Evolutionary conservation across 345 rosid species (phyloP), one percentile per base, ranked within the genome.

Genomic region (Populus nigra): DNA sequence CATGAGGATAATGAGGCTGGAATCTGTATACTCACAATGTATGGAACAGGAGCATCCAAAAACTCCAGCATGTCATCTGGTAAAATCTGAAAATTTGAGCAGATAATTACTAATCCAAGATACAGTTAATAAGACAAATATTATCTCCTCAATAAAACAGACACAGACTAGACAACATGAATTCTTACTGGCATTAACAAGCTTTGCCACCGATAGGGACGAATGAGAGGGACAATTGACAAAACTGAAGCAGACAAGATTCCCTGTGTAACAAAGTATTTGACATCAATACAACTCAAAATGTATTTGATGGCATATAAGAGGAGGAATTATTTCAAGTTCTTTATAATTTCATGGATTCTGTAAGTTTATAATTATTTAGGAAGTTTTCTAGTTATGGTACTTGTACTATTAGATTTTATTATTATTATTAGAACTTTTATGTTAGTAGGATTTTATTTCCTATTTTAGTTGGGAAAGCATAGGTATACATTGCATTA

Each of bases 151-250:
- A 57, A 68, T 22, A 74, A 73, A 68, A 70, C 43, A 9, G 3
- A 57, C 38, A 76, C 43, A 9, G 3, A 57, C 38, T 73, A 33
- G 69, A 45, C 31, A 36, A 55, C 35, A 65, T 16, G 66, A 73
- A 76, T 75, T 13, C 66, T 74, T 85, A 95, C 99, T 77, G 98
- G 99, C 98, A 95, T 93, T 78, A 95, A 83, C 74, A 93, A 88
- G 90, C 98, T 93, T 85, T 95, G 99, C 98, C 98, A 93, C 74
- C 86, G 97, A 85, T 87, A 95, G 43, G 99, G 98, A 67, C 98
- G 93, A 68, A 93, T 93, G 18, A 92, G 72, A 69, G 99, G 93
- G 81, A 92, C 82, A 65, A 93, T 73, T 49, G 98, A 89, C 84
- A 95, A 85, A 65, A 93, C 91, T 47, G 86, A 84, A 62, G 98